These are phyloP conservation scores for Trifolium pratense DNA, from an alignment of 306 rosid species.

Conservation along the genomic window DNA sequence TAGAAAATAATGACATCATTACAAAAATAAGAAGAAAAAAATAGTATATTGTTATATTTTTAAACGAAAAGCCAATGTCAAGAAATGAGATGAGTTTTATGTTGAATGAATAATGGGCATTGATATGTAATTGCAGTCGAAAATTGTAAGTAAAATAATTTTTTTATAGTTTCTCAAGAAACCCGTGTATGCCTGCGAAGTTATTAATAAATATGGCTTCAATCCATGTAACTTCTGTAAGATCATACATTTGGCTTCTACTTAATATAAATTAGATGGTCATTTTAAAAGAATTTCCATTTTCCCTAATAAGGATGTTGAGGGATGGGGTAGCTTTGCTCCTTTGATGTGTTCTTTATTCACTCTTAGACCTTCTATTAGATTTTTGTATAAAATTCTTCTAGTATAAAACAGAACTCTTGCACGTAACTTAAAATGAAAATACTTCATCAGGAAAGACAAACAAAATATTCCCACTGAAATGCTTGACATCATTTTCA, in stretches of 20 bases:
- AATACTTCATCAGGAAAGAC: not conserved
- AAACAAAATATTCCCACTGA: not conserved
- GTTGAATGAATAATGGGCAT: constrained; percentile 4
- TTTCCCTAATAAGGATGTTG: constrained; percentile 18
- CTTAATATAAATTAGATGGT: not conserved
- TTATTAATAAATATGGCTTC: constrained; percentile 13
- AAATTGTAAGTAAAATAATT: constrained; percentile 17
- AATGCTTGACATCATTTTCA: not conserved
- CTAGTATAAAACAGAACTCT: not conserved
- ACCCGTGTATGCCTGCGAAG: not conserved
- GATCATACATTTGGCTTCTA: constrained; percentile 6
- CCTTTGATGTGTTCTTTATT: constrained; percentile 2
- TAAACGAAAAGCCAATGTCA: not conserved
- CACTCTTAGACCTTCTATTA: not conserved
- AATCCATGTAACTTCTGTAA: constrained; percentile 25
- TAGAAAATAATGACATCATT: constrained; percentile 19
- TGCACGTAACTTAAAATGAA: not conserved
- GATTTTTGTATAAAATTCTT: not conserved
- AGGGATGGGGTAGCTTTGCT: constrained; percentile 23
- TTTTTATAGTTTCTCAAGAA: constrained; percentile 26
- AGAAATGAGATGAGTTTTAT: constrained; percentile 5
- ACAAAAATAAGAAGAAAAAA: constrained; percentile 17
- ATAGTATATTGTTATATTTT: not conserved
- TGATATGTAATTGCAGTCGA: constrained; percentile 4
- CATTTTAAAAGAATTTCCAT: constrained; percentile 5